Conservation (phyloP, 2,329 filamentous ascomycete species). For the Aureobasidium vineae region DNA sequence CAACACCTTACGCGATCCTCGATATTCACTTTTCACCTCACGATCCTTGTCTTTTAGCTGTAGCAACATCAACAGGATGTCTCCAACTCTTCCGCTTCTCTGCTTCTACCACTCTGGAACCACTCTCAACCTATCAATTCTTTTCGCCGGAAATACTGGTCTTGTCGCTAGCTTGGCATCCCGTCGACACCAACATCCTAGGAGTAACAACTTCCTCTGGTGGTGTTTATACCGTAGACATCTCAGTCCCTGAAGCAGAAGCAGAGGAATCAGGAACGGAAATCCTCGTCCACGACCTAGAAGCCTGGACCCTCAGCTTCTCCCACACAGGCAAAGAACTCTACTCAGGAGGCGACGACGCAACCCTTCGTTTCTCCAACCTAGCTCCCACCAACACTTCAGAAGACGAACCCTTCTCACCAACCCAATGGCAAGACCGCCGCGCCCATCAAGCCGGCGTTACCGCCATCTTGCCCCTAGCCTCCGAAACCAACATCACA, state of each 20-base stretch:
- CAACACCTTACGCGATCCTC: slow-evolving; percentile 71
- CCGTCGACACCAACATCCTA: slow-evolving; percentile 54
- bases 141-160: slow-evolving; percentile 62
- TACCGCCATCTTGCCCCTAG: slow-evolving; percentile 76
- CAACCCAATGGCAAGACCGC: slow-evolving; percentile 47
- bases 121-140: slow-evolving; percentile 48
- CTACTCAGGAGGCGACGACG: slow-evolving; percentile 76
- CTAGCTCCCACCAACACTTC: slow-evolving; percentile 26
- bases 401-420: neutral
- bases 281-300: slow-evolving; percentile 51
- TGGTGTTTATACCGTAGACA: slow-evolving; percentile 48
- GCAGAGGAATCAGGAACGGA: slow-evolving; percentile 26
- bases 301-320: slow-evolving; percentile 73
- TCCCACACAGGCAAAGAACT: slow-evolving; percentile 40
- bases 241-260: slow-evolving; percentile 4
- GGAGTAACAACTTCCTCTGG: slow-evolving; percentile 71
- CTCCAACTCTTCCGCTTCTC: slow-evolving; percentile 62
- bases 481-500: slow-evolving; percentile 54
- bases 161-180: slow-evolving; percentile 72
- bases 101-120: slow-evolving; percentile 32
- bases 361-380: slow-evolving; percentile 46
- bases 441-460: slow-evolving; percentile 77
- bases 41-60: slow-evolving; percentile 58
- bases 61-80: slow-evolving; percentile 73
- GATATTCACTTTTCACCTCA: slow-evolving; percentile 77